These are phyloP conservation scores for Trichoderma sp. DNA, from an alignment of 2,329 filamentous ascomycete genomes.

Conservation along the genomic window DNA sequence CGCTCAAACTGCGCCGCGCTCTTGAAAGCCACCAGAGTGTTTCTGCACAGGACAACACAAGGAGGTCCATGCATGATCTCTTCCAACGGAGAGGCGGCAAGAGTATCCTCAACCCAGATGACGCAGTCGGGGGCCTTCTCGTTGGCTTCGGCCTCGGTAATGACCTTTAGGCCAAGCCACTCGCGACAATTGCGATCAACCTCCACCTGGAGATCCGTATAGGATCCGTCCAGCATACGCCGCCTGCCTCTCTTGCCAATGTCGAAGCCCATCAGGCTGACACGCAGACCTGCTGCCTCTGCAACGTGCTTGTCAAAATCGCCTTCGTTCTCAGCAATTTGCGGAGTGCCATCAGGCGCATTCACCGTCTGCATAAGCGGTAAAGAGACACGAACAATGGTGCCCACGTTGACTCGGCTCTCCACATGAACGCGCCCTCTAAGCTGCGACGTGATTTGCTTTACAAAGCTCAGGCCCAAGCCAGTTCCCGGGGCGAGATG, in stretches of 20 bases:
- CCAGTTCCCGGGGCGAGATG: constrained; percentile 61
- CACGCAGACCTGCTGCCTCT: constrained; percentile 36
- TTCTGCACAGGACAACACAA: constrained; percentile 39
- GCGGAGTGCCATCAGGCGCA: constrained; percentile 2
- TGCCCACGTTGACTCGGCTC: constrained; percentile 44
- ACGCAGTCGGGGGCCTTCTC: constrained; percentile 33
- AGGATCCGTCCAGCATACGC: constrained; percentile 16
- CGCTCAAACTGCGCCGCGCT: constrained; percentile 22
- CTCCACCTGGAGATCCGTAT: background rate
- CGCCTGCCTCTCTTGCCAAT: background rate
- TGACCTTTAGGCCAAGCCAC: constrained; percentile 39
- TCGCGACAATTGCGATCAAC: constrained; percentile 33
- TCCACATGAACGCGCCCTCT: constrained; percentile 60
- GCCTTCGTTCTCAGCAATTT: constrained; percentile 28
- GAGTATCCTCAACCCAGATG: constrained; percentile 27
- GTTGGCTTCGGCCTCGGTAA: constrained; percentile 25
- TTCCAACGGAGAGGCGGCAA: constrained; percentile 1
- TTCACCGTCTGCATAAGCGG: constrained; percentile 31
- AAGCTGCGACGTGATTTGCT: constrained; percentile 58
- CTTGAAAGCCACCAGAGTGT: constrained; percentile 36
- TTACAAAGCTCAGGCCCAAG: constrained; percentile 66
- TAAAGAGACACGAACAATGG: constrained; percentile 39
- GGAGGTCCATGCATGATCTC: constrained; percentile 27
- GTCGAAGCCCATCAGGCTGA: constrained; percentile 34
- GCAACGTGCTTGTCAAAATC: constrained; percentile 35